These are phyloP conservation scores for Trifolium pratense DNA, from an alignment of 306 rosid species.

Conservation along the genomic window DNA sequence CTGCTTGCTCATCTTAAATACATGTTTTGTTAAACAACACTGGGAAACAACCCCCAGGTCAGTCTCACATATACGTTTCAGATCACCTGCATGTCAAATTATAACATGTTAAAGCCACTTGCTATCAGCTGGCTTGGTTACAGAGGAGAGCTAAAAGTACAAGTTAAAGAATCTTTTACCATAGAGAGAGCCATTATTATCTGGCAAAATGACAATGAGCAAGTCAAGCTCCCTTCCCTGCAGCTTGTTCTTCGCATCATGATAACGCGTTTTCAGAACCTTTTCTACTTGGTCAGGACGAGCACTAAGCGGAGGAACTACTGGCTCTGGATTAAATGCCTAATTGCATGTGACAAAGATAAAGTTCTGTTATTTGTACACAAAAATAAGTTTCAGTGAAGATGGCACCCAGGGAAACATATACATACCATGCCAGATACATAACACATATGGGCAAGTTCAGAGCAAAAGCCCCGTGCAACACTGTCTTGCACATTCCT, in stretches of 20 bases:
- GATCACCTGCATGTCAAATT: slow-evolving; percentile 67
- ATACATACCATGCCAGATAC: slow-evolving; percentile 91
- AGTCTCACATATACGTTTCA: slow-evolving; percentile 92
- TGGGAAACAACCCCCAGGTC: slow-evolving; percentile 96
- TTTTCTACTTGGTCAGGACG: slow-evolving; percentile 96
- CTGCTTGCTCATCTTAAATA: slow-evolving; percentile 84
- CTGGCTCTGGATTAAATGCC: slow-evolving; percentile 81
- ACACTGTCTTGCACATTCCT: slow-evolving; percentile 78
- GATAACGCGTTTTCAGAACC: slow-evolving; percentile 71
- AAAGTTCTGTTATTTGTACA: neutral
- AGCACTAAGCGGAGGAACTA: slow-evolving; percentile 61
- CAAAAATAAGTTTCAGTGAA: neutral
- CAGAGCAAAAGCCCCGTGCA: slow-evolving; percentile 76
- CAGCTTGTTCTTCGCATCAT: slow-evolving; percentile 72
- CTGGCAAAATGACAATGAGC: slow-evolving; percentile 90
- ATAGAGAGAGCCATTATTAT: slow-evolving; percentile 92
- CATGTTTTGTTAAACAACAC: slow-evolving; percentile 90
- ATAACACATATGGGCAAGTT: slow-evolving; percentile 88
- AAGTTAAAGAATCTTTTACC: slow-evolving; percentile 52
- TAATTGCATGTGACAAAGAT: slow-evolving; percentile 28
- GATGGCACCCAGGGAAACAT: neutral
- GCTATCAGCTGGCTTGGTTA: neutral
- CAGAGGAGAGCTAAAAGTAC: neutral
- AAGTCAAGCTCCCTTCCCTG: slow-evolving; percentile 78
- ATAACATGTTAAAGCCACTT: neutral